A percentile compares a stretch with the other conserved stretches of the same genome.
Evolutionary conservation across 2,329 filamentous ascomycete genomes (phyloP).

Genomic region (Exophiala xenobiotica): DNA sequence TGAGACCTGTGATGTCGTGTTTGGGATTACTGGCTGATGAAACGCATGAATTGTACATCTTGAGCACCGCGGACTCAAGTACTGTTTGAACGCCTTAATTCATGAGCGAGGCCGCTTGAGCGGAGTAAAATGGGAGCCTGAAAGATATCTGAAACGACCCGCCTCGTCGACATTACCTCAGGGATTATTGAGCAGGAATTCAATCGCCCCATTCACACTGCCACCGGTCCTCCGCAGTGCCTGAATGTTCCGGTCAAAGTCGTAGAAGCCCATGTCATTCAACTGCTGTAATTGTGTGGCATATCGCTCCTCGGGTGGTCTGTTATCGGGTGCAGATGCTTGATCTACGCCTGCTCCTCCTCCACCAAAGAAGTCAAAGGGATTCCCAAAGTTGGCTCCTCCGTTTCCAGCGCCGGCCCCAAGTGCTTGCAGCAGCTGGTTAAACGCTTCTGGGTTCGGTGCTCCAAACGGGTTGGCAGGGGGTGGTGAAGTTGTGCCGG

Average conservation of each 20-base stretch:
- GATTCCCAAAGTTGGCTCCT: slow-evolving; percentile 26
- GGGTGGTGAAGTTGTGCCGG: slow-evolving; percentile 32
- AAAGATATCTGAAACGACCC: too few species aligned
- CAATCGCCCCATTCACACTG: slow-evolving; percentile 76
- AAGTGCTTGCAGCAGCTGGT: slow-evolving; percentile 55
- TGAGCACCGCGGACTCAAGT: too few species aligned
- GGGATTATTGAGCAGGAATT: slow-evolving; percentile 31
- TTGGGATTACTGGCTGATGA: too few species aligned
- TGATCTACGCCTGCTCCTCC: slow-evolving; percentile 34
- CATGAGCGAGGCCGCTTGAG: too few species aligned
- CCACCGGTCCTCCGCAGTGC: slow-evolving; percentile 86
- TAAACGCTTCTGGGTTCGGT: slow-evolving; percentile 59
- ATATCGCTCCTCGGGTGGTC: slow-evolving; percentile 91
- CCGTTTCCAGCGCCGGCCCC: slow-evolving; percentile 43
- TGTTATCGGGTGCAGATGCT: slow-evolving; percentile 68
- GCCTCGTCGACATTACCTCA: slow-evolving; percentile 4
- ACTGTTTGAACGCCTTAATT: too few species aligned
- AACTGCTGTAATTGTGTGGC: slow-evolving; percentile 85
- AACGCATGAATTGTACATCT: too few species aligned
- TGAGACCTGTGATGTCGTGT: too few species aligned
- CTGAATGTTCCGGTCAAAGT: slow-evolving; percentile 90
- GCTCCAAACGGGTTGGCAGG: slow-evolving; percentile 47
- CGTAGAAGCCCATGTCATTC: slow-evolving; percentile 98
- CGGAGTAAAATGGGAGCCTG: too few species aligned
- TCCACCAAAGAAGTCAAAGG: slow-evolving; percentile 36